These are phyloP conservation scores for Aspergillus homomorphus DNA, from an alignment of 495 filamentous ascomycete species.

Conservation along the genomic window DNA sequence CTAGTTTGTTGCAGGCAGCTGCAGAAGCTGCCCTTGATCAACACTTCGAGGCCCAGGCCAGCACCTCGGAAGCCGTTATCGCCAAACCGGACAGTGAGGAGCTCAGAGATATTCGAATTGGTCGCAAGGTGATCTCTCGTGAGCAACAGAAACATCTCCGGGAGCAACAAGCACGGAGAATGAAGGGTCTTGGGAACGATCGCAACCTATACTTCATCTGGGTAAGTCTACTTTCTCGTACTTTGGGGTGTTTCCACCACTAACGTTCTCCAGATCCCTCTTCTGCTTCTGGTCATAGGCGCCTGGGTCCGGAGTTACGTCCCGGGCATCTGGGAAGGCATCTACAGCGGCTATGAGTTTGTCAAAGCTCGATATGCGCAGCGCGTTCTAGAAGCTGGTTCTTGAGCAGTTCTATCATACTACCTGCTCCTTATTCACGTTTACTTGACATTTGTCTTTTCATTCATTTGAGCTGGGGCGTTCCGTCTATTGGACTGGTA, in stretches of 20 bases:
- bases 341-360: conserved; percentile 45
- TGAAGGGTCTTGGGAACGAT: conserved; percentile 72
- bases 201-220: conserved; percentile 82
- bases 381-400: conserved; percentile 37
- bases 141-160: conserved; percentile 72
- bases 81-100: conserved; percentile 33
- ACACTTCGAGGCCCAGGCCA: conserved; percentile 61
- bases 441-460: conserved; percentile 17
- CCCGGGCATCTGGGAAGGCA: conserved; percentile 49
- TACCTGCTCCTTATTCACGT: conserved; percentile 17
- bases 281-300: conserved; percentile 60
- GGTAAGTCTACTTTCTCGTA: conserved; percentile 51
- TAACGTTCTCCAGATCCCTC: conserved; percentile 34
- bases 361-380: conserved; percentile 42
- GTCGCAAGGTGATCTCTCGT: conserved; percentile 52
- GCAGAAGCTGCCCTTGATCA: conserved; percentile 64
- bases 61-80: conserved; percentile 43
- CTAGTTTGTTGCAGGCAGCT: conserved; percentile 56
- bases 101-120: conserved; percentile 44
- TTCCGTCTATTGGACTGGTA: conserved; percentile 25
- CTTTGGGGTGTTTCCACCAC: conserved; percentile 9
- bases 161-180: conserved; percentile 67
- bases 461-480: conserved; percentile 24
- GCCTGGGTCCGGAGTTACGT: conserved; percentile 62
- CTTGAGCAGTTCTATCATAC: conserved; percentile 18